Percentiles rank a stretch among this genome's conserved stretches.
Conservation (phyloP, 768 basidiomycete genomes). For the Psilocybe azurescens region DNA sequence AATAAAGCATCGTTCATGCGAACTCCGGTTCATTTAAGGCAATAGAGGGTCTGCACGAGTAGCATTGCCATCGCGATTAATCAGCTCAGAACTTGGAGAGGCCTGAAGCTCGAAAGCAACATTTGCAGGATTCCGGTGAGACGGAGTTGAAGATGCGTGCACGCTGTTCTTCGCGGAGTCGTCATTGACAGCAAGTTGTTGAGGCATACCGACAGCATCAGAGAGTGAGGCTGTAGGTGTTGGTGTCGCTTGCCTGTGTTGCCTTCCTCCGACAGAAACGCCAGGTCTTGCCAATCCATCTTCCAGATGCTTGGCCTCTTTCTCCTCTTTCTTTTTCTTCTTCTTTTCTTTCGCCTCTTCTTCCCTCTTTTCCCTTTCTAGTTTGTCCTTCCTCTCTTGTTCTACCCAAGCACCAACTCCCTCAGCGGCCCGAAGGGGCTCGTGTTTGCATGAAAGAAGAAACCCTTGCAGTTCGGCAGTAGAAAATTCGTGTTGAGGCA, state of each 20-base stretch:
- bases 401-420: constrained; percentile 48
- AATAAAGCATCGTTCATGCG: no score
- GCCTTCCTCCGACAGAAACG: not conserved
- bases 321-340: not conserved
- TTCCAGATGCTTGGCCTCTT: not conserved
- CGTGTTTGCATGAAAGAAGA: constrained; percentile 48
- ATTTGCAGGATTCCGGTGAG: no score
- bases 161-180: no score
- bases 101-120: no score
- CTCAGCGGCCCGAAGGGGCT: constrained; percentile 38
- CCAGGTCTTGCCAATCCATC: not conserved
- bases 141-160: no score
- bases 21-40: no score
- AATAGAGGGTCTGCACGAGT: no score
- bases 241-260: not conserved
- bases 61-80: no score
- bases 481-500: constrained; percentile 58
- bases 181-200: no score
- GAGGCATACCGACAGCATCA: not conserved
- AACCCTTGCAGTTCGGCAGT: constrained; percentile 68
- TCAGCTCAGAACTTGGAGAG: no score
- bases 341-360: constrained; percentile 21
- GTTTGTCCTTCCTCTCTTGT: constrained; percentile 35
- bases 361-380: constrained; percentile 38
- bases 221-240: not conserved